Percentiles rank a stretch among this genome's conserved stretches.
phyloP scores from a whole-genome alignment of 352 stramenopile genomes.

The Lagenidium sp. region DNA sequence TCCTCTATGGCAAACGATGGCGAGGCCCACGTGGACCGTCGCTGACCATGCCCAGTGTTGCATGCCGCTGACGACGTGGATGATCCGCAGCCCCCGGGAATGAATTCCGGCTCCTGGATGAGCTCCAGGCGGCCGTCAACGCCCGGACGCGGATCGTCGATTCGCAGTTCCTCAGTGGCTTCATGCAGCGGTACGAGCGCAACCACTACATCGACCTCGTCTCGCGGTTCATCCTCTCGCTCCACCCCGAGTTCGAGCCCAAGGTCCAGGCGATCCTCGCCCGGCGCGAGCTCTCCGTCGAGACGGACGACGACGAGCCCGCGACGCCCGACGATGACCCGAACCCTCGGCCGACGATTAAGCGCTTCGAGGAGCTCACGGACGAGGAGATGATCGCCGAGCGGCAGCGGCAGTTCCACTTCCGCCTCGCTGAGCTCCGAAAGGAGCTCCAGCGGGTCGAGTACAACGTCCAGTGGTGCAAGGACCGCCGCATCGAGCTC shows the following conservation, averaged over 20 bases:
- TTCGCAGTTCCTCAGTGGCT: conserved; percentile 70
- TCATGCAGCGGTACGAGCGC: conserved; percentile 73
- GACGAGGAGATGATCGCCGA: conserved; percentile 40
- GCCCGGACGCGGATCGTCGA: conserved; percentile 54
- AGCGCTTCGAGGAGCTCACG: conserved; percentile 38
- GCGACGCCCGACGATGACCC: not conserved
- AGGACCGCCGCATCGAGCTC: conserved; percentile 54
- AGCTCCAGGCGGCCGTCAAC: conserved; percentile 73
- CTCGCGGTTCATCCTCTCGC: conserved; percentile 46
- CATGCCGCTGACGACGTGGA: no score
- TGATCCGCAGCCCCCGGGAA: conserved; percentile 32
- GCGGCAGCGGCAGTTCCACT: conserved; percentile 66
- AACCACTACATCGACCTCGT: conserved; percentile 62
- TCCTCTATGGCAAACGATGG: not conserved
- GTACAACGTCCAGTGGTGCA: conserved; percentile 77
- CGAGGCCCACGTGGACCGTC: no score
- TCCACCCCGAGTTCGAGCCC: conserved; percentile 32
- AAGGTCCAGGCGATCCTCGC: conserved; percentile 48
- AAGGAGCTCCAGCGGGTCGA: conserved; percentile 42
- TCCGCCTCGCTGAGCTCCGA: conserved; percentile 51
- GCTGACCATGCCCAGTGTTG: no score
- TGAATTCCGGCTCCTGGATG: conserved; percentile 61
- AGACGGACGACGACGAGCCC: conserved; percentile 2
- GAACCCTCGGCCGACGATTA: not conserved
- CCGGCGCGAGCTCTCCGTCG: not conserved